Evolutionary conservation across 257 asterid species (phyloP), one percentile per base, ranked within the genome.

Genomic region (Thymus mandschuricus): DNA sequence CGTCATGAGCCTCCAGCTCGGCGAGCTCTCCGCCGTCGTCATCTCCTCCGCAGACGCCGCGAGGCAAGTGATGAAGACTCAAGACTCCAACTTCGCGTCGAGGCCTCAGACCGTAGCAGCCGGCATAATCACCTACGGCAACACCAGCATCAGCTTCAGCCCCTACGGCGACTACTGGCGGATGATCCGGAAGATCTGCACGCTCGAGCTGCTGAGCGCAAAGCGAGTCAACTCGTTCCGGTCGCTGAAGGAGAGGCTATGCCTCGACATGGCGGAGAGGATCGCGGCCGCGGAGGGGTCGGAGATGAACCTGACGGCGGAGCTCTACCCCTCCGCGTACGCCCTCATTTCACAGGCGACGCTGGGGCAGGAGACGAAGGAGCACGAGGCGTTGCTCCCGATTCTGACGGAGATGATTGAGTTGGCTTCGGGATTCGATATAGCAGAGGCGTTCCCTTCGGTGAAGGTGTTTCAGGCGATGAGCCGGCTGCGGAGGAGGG

Each of bases 81-180:
- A 82, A 21, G 86, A 85, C 5, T 3, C 69, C 2, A 69, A 66
- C n/a, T n/a, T 76, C 46, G 81, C 83, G 11, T 69, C 78, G 0
- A 71, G 87, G 78, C 87, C 88, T 7, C 28, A 67, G 0, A 70
- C 76, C 21, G 61, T 78, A 0, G 81, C 57, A 0, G 12, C 77
- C 1, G 70, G 74, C 71, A 72, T 74, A 28, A 12, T 74, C 3
- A 10, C 80, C 6, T 76, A 83, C 27, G 45, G 21, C 21, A 21
- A 21, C 21, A 21, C 21, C 21, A 21, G 21, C 21, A 21, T 21
- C 21, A 21, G 21, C 51, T 7, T 80, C 33, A 29, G 54, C 1
- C 81, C 82, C 0, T 75, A 72, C 34, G 82, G 82, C 1, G 79
- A 67, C 1, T 86, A 81, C 63, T 83, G 88, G 88, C 71, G 80